phyloP scores from a whole-genome alignment of 2,329 filamentous ascomycete genomes.

The Colletotrichum navitas region DNA sequence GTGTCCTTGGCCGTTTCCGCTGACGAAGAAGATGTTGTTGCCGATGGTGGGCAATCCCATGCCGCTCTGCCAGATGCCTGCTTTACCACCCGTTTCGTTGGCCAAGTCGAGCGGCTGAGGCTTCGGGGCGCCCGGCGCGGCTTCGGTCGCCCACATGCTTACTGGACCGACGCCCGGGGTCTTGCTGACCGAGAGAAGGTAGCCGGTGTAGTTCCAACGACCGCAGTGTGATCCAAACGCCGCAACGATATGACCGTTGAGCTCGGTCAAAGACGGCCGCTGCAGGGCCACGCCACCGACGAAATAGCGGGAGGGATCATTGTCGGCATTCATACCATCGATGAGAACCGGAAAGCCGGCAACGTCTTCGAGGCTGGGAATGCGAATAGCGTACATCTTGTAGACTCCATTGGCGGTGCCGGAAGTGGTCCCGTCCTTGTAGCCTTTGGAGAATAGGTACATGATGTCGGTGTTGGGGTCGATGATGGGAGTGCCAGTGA shows the following conservation, averaged over 20 bases:
- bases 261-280: constrained; percentile 52
- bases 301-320: constrained; percentile 59
- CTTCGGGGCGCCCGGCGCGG: constrained; percentile 52
- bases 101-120: constrained; percentile 43
- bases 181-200: constrained; percentile 50
- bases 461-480: constrained; percentile 51
- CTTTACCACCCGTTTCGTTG: constrained; percentile 48
- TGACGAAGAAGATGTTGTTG: constrained; percentile 47
- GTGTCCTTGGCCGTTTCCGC: constrained; percentile 50
- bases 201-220: constrained; percentile 58
- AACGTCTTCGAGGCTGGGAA: constrained; percentile 54
- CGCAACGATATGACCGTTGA: constrained; percentile 56
- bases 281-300: constrained; percentile 61
- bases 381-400: constrained; percentile 55
- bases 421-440: constrained; percentile 45
- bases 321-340: constrained; percentile 59
- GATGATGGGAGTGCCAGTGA: constrained; percentile 54
- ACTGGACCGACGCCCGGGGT: constrained; percentile 49
- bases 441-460: constrained; percentile 55
- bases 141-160: constrained; percentile 46
- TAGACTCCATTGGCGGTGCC: constrained; percentile 53
- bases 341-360: constrained; percentile 57
- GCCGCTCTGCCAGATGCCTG: constrained; percentile 54
- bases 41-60: constrained; percentile 50
- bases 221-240: constrained; percentile 63